Base-by-base conservation (phyloP, 2,329 filamentous ascomycete genomes). In the Talaromyces rugulosus region DNA sequence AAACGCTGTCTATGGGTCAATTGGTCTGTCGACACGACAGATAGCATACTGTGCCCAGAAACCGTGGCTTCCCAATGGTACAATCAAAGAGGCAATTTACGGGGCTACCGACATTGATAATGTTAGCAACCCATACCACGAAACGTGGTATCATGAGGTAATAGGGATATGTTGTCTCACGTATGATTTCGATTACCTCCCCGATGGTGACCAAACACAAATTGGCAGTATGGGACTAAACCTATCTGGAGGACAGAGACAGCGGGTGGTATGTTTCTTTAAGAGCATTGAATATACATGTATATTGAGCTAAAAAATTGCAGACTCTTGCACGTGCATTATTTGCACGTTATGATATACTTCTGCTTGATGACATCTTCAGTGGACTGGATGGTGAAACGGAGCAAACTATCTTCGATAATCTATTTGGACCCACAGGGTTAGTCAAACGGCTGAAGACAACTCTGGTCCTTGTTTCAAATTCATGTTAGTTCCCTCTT, bases 231-330 rank as follows among this genome's bases (percentile, higher is more conserved):
- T 80, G 65, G 82, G 82, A 42, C 75, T 81, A 58, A 75, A 78
- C 28, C 72, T 84, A 47, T 83, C 81, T 68, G 82, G 82, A 28
- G 82, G 82, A 9, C 82, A 84, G 64, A 82, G 77, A 64, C 80
- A 83, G 62, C 76, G 82, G 58, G 77, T 83, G 64, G 79, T 75
- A 66, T 50, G 72, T 71, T 33, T 40, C 28, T 30, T 28, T 23
- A 23, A 23, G 23, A 23, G 23, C 23, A 23, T 23, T 23, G 23
- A 23, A 23, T 23, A 23, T 23, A 23, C 23, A 23, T 23, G 23
- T 53, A 31, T 11, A 33, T 28, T 42, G 11, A 33, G 6, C 31
- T 42, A 50, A 47, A 8, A 7, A 12, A 5, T 40, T 59, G n/a
- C 6, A 62, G 61, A 28, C 56, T 51, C 56, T 62, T 4, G 82